Conservation (phyloP, 371 early-diverging fungal genomes). For the Mucor piriformis region DNA sequence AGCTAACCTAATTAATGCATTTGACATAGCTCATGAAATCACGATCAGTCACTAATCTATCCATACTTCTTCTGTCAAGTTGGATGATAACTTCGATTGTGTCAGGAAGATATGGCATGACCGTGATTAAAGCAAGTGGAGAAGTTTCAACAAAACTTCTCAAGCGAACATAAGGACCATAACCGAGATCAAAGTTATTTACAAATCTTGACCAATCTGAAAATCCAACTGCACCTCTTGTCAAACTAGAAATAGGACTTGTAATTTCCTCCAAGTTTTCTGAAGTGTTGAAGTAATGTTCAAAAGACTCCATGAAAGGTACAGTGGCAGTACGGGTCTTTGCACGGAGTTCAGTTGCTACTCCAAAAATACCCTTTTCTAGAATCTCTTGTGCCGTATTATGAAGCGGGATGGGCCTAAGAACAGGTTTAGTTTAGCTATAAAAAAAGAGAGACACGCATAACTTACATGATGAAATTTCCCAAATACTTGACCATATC, state of each 20-base stretch:
- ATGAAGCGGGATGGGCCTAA: conserved; percentile 10
- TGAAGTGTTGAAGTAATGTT: conserved; percentile 15
- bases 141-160: conserved; percentile 22
- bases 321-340: neutral
- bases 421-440: neutral
- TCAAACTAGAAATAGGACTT: conserved; percentile 6
- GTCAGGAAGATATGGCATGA: conserved; percentile 7
- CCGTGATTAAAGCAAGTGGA: conserved; percentile 12
- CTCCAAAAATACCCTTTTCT: conserved; percentile 3
- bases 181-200: conserved; percentile 9
- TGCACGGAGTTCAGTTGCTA: conserved; percentile 6
- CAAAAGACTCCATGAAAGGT: conserved; percentile 24
- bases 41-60: conserved; percentile 14
- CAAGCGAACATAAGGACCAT: conserved; percentile 4
- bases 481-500: conserved; percentile 24
- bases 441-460: neutral
- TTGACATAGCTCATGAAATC: conserved; percentile 12
- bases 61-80: conserved; percentile 10
- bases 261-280: conserved; percentile 5
- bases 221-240: conserved; percentile 12
- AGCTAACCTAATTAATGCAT: neutral
- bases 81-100: conserved; percentile 15
- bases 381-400: conserved; percentile 4
- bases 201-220: conserved; percentile 24
- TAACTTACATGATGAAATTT: conserved; percentile 18